phyloP scores from a whole-genome alignment of 768 basidiomycete species.

The Solioccasus polychromus region DNA sequence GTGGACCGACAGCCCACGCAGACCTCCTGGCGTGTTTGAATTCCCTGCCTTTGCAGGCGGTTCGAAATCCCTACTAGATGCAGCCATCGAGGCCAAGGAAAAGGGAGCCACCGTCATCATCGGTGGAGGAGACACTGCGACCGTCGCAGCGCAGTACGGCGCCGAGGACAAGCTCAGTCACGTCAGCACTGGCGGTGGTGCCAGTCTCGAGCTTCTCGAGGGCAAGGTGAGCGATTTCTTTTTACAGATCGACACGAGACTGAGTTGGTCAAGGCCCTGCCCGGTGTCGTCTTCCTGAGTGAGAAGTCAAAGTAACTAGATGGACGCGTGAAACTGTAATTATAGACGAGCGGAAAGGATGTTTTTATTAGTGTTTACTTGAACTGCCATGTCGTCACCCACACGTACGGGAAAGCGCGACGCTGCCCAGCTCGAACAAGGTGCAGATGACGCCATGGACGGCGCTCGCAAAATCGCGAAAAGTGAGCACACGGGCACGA shows the following conservation, averaged over 20 bases:
- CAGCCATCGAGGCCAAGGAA: slow-evolving; percentile 80
- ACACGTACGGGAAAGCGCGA: slow-evolving; percentile 20
- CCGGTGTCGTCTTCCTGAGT: slow-evolving; percentile 89
- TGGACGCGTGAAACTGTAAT: slow-evolving; percentile 10
- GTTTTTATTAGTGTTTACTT: no score
- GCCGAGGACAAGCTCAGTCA: slow-evolving; percentile 91
- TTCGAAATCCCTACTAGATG: slow-evolving; percentile 80
- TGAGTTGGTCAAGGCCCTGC: slow-evolving; percentile 56
- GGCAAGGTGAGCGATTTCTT: slow-evolving; percentile 70
- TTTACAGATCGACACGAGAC: slow-evolving; percentile 8
- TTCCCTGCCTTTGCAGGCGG: slow-evolving; percentile 89
- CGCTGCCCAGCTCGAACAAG: slow-evolving; percentile 10
- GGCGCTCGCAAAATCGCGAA: slow-evolving; percentile 23
- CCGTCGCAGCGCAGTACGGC: slow-evolving; percentile 81
- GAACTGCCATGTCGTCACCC: neutral
- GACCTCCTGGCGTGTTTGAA: slow-evolving; percentile 97
- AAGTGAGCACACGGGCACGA: slow-evolving; percentile 20
- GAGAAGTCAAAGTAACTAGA: slow-evolving; percentile 50
- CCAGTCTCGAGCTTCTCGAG: slow-evolving; percentile 92
- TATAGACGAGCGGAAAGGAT: no score
- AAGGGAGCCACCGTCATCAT: slow-evolving; percentile 91
- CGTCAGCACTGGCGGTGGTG: slow-evolving; percentile 94
- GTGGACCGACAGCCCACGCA: slow-evolving; percentile 31
- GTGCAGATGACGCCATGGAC: slow-evolving; percentile 15
- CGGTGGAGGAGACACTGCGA: slow-evolving; percentile 96